A percentile compares a stretch with the other conserved stretches of the same genome.
phyloP scores from a whole-genome alignment of 768 basidiomycete genomes.

The Pholiota microspora region DNA sequence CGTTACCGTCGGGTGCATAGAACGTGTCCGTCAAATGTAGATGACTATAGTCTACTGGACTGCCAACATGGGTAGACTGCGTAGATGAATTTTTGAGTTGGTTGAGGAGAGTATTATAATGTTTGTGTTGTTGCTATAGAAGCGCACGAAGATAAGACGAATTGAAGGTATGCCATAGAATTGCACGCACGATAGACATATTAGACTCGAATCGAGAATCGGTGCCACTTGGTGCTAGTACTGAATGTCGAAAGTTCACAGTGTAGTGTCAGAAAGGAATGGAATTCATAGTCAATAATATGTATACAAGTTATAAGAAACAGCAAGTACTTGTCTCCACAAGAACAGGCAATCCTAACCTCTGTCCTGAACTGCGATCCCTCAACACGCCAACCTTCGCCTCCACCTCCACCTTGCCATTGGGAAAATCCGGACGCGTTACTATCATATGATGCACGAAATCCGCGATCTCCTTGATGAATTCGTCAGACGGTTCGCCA shows the following conservation, averaged over 20 bases:
- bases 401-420: conserved; percentile 78
- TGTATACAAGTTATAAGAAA: conserved; percentile 3
- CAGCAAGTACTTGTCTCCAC: conserved; percentile 78
- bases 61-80: conserved; percentile 48
- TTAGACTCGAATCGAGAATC: conserved; percentile 87
- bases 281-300: conserved; percentile 5
- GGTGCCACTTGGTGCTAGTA: conserved; percentile 58
- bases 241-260: conserved; percentile 35
- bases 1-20: conserved; percentile 46
- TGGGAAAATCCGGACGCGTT: conserved; percentile 43
- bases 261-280: conserved; percentile 5
- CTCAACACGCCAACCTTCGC: conserved; percentile 82
- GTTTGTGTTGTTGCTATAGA: conserved; percentile 76
- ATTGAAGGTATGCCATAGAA: conserved; percentile 3
- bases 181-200: conserved; percentile 75
- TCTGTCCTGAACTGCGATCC: conserved; percentile 51
- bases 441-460: conserved; percentile 75
- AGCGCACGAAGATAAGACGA: conserved; percentile 13
- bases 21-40: conserved; percentile 79
- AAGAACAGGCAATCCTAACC: conserved; percentile 68
- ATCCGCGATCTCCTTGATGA: conserved; percentile 88
- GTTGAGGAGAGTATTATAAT: conserved; percentile 88
- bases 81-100: conserved; percentile 59
- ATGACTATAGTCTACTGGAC: conserved; percentile 74
- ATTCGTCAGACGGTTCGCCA: conserved; percentile 90